Base-by-base conservation (phyloP, 2,329 filamentous ascomycete species). In the Truncatella angustata region DNA sequence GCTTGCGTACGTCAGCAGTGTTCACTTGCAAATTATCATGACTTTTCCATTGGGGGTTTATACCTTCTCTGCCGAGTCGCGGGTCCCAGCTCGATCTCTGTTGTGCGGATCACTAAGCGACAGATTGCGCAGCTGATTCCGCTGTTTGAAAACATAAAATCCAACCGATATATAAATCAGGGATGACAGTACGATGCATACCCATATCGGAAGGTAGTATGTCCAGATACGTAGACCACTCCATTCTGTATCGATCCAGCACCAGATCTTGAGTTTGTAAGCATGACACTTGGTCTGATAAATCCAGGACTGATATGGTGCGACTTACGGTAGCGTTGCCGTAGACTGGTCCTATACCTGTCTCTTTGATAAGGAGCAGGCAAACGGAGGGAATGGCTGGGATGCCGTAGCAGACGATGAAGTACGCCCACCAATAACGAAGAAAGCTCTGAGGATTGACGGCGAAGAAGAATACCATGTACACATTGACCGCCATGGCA, bases 401-500 rank as follows among this genome's bases (percentile, higher is more conserved):
- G 1, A 88, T 61, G 0, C 88, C 88, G 53, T 91, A 94, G 66
- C 87, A 90, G 43, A 85, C 70, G 1, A 85, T 48, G 34, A 85
- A 77, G 65, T 93, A 93, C 45, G 84, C 76, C 78, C 86, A 89
- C 62, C 86, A 80, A 66, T 88, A 88, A 43, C 80, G 79, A n/a
- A 81, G 78, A 62, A 91, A 91, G 48, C 87, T 85, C 6, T 85
- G 86, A 0, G 81, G 80, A 43, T 75, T 81, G 44, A 77, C 75
- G n/a, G 78, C 74, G 58, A 78, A 78, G 68, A 83, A 84, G 65
- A 84, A 84, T 53, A 84, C 81, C 48, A 92, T 77, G 61, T 87
- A 89, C 56, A 93, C 89, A 62, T 93, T 94, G 63, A 87, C 76
- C 3, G 89, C 88, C 89, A 94, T 93, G 57, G 87, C 87, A 50